Evolutionary conservation across 176 grass and related monocot genomes (phyloP), one percentile per base, ranked within the genome.

Genomic region (Olyra latifolia): DNA sequence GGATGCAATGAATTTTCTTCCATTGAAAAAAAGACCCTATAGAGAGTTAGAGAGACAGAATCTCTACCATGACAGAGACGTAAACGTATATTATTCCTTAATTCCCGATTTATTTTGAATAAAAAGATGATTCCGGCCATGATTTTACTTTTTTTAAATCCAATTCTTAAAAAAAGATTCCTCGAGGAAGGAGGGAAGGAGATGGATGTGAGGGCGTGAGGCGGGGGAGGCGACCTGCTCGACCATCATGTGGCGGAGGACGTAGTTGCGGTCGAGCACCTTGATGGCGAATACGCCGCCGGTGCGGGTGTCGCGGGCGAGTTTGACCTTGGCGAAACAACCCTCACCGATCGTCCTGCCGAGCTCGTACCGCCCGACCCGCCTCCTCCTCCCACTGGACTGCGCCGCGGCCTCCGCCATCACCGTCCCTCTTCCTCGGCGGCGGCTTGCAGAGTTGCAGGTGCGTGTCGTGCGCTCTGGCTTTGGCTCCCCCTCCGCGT

Each of bases 191-290:
- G 27, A 32, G 40, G 29, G n/a, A n/a, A 7, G 7, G 50, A 49
- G 14, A 9, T n/a, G 8, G 7, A 22, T 6, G n/a, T n/a, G n/a
- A n/a, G n/a, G 4, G n/a, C n/a, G n/a, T n/a, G 20, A 29, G 1
- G 20, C 10, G 2, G 1, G 7, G 10, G 20, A 2, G 22, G 17
- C 22, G 24, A 93, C 92, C 93, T 93, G 92, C 78, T 99, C 96
- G 71, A 99, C 84, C 96, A 99, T 99, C 90, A 88, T 95, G 87
- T 99, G 96, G 3, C 85, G 92, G 23, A 99, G 92, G 59, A 99
- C 88, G 60, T 93, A 88, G 20, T 89, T 77, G 66, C 91, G 93
- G 83, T 93, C 90, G 50, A 99, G 90, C 25, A 99, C 79, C 74
- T 99, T 99, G 88, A 99, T 91, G 66, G 96, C 96, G 78, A 85